Evolutionary conservation across 2,329 filamentous ascomycete species (phyloP).

Genomic region (Torrubiellomyces zombiae): DNA sequence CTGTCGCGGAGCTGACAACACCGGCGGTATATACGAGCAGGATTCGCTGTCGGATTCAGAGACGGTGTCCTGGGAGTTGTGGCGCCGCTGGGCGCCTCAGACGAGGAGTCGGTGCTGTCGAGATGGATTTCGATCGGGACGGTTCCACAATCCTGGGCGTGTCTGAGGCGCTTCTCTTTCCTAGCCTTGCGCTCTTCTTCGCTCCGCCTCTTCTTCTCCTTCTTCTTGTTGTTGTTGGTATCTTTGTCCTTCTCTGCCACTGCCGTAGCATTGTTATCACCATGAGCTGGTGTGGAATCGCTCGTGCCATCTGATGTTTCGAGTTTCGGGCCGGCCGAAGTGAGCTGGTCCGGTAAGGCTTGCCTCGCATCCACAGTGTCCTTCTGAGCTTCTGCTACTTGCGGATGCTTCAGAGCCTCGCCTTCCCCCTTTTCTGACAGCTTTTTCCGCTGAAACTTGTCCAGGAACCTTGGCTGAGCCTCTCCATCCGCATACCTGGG

Average conservation of each 20-base stretch:
- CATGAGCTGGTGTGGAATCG: too few relatives aligned
- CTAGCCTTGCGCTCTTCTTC: constrained; percentile 85
- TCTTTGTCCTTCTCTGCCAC: constrained; percentile 13
- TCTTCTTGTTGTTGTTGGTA: constrained; percentile 48
- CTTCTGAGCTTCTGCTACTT: constrained; percentile 33
- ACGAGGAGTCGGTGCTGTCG: constrained; percentile 47
- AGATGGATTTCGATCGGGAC: constrained; percentile 70
- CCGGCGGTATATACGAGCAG: constrained; percentile 78
- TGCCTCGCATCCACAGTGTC: constrained; percentile 16
- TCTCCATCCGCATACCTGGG: constrained; percentile 57
- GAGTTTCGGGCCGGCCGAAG: background rate
- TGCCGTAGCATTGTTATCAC: constrained; percentile 6
- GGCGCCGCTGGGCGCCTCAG: constrained; percentile 11
- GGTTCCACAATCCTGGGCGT: constrained; percentile 74
- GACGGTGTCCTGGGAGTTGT: constrained; percentile 12
- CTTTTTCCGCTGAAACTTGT: constrained; percentile 41
- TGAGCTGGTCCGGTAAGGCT: background rate
- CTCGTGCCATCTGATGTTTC: constrained; percentile 11
- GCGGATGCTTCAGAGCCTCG: constrained; percentile 52
- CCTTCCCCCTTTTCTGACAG: constrained; percentile 56
- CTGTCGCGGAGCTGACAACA: constrained; percentile 92
- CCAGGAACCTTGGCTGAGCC: constrained; percentile 23
- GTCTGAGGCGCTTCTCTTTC: constrained; percentile 72
- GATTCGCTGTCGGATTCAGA: constrained; percentile 73
- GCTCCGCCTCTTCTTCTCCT: constrained; percentile 90